phyloP scores from a whole-genome alignment of 371 early-diverging fungal genomes.

The Homolaphlyctis polyrhiza region DNA sequence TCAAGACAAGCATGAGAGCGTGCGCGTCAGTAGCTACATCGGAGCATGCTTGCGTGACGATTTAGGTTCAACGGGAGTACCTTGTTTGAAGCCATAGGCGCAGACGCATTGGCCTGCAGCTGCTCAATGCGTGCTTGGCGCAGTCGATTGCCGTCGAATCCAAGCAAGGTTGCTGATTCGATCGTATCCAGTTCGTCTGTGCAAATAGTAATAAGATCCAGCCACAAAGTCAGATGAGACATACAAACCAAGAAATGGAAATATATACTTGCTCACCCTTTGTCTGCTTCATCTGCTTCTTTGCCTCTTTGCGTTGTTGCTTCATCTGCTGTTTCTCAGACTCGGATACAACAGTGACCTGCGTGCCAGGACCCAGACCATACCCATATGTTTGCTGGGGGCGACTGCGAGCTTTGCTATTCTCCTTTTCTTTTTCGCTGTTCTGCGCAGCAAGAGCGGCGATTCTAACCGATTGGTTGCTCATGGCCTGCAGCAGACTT shows the following conservation, averaged over 20 bases:
- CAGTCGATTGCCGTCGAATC: conserved; percentile 37
- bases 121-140: conserved; percentile 34
- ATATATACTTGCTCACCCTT: conserved; percentile 9
- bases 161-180: conserved; percentile 25
- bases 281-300: conserved; percentile 37
- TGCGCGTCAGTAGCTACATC: conserved; percentile 3
- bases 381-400: background rate
- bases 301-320: conserved; percentile 62
- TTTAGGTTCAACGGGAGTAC: conserved; percentile 12
- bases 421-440: conserved; percentile 1
- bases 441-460: background rate
- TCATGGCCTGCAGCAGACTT: too few species aligned
- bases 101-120: conserved; percentile 15
- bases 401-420: background rate
- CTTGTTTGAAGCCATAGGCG: conserved; percentile 19
- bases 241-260: background rate
- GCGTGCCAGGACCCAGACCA: conserved; percentile 58
- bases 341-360: conserved; percentile 68
- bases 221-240: background rate
- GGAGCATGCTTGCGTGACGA: background rate
- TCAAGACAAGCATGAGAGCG: background rate
- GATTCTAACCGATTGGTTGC: background rate
- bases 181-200: conserved; percentile 18
- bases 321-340: conserved; percentile 62
- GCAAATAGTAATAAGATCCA: background rate